Evolutionary conservation across 306 rosid genomes (phyloP).

Genomic region (Comarum palustre): DNA sequence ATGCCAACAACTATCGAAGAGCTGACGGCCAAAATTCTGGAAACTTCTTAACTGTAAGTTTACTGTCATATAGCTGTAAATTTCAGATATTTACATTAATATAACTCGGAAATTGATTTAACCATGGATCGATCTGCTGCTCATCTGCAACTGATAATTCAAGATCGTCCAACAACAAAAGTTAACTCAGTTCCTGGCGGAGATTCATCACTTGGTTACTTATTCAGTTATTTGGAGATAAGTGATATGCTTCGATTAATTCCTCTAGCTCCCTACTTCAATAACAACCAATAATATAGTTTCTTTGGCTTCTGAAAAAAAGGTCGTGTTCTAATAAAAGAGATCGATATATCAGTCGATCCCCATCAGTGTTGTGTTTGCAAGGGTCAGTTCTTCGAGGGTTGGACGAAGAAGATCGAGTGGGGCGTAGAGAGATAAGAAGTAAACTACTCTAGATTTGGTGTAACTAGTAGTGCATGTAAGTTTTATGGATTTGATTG

Average conservation of each 20-base stretch:
- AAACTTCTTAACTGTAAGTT: conserved; percentile 51
- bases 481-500: not conserved
- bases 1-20: conserved; percentile 42
- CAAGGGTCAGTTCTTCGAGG: not conserved
- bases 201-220: conserved; percentile 78
- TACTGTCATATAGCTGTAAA: not conserved
- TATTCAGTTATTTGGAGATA: conserved; percentile 92
- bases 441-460: not conserved
- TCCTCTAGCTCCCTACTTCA: conserved; percentile 9
- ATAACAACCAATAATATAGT: conserved; percentile 4
- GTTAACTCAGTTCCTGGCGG: conserved; percentile 81
- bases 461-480: not conserved
- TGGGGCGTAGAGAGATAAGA: not conserved
- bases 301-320: not conserved
- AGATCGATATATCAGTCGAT: conserved; percentile 1
- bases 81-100: not conserved
- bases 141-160: conserved; percentile 18
- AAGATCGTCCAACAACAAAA: conserved; percentile 79
- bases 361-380: not conserved
- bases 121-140: conserved; percentile 10
- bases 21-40: conserved; percentile 53
- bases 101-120: not conserved
- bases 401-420: not conserved
- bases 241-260: conserved; percentile 35
- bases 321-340: conserved; percentile 3